Evolutionary conservation across 2,329 filamentous ascomycete genomes (phyloP).

Genomic region (Colletotrichum godetiae): DNA sequence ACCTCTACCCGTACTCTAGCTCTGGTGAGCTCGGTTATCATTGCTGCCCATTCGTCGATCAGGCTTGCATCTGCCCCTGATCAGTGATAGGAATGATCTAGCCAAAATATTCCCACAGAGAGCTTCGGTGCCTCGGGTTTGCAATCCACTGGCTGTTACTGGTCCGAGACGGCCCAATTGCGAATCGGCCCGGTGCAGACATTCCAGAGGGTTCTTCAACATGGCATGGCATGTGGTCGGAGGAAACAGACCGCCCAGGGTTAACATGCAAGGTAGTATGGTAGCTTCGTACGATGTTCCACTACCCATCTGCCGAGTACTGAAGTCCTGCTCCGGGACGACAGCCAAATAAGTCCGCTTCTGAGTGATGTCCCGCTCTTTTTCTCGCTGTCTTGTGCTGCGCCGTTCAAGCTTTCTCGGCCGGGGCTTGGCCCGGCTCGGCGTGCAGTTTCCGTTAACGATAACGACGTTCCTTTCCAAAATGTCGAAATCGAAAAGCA

Average conservation of each 20-base stretch:
- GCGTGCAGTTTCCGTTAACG: not conserved
- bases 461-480: not conserved
- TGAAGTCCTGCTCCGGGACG: not conserved
- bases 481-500: not conserved
- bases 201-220: not conserved
- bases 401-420: constrained; percentile 18
- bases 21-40: not conserved
- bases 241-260: not conserved
- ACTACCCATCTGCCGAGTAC: not conserved
- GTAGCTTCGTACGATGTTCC: not conserved
- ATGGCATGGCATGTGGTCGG: not conserved
- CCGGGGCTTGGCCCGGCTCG: constrained; percentile 18
- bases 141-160: not conserved
- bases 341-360: not conserved
- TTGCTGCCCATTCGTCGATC: not conserved
- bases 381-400: not conserved
- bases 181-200: not conserved
- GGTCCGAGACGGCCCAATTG: not conserved
- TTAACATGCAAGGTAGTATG: not conserved
- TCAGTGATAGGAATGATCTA: not conserved
- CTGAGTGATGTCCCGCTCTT: not conserved
- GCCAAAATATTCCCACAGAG: not conserved
- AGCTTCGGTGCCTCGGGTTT: not conserved
- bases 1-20: no score
- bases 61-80: not conserved